A percentile compares a stretch with the other conserved stretches of the same genome.
Conservation (phyloP, 2,329 filamentous ascomycete species). For the Ceratocystis eucalypticola region DNA sequence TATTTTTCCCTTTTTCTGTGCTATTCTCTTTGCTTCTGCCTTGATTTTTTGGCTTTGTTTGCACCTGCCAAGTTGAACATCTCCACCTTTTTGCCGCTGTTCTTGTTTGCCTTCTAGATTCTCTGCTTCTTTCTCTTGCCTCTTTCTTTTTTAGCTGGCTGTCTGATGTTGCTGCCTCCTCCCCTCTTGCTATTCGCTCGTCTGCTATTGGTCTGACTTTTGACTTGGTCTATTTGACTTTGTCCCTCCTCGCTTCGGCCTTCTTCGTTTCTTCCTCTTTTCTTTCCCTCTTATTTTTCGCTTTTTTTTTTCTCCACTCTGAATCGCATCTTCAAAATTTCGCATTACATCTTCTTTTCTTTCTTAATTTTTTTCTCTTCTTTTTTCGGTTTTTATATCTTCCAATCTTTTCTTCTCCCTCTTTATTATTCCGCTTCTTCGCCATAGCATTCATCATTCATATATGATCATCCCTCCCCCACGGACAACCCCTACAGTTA, state of each 20-base stretch:
- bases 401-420: background rate
- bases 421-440: background rate
- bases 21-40: background rate
- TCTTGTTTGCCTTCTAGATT: background rate
- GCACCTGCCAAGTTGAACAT: background rate
- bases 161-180: constrained; percentile 2
- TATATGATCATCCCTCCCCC: background rate
- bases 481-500: background rate
- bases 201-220: background rate
- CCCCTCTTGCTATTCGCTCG: constrained; percentile 12
- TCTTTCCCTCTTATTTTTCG: constrained; percentile 8
- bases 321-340: background rate
- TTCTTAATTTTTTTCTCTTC: background rate
- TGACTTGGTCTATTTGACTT: background rate
- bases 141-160: background rate
- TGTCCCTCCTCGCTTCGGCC: background rate
- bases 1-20: background rate
- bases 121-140: constrained; percentile 4
- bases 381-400: background rate
- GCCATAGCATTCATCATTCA: background rate
- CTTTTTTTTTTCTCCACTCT: background rate
- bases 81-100: background rate
- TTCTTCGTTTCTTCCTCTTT: background rate
- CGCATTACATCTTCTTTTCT: background rate
- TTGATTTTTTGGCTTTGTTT: background rate